Percentiles rank a stretch among this genome's conserved stretches.
phyloP scores from a whole-genome alignment of 345 rosid genomes.

The Camelina neglecta region DNA sequence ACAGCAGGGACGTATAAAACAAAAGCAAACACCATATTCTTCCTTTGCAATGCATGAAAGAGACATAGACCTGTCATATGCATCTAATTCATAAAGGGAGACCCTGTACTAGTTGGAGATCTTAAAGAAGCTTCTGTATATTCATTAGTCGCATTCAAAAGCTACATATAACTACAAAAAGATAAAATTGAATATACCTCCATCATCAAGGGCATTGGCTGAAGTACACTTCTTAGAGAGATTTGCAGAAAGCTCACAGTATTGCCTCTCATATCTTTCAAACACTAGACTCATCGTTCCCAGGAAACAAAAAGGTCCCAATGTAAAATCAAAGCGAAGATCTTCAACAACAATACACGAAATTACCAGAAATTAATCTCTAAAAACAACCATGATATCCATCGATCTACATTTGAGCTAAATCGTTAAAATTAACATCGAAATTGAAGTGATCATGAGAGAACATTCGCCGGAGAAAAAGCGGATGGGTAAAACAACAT shows the following conservation, averaged over 20 bases:
- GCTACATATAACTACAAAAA: neutral
- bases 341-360: too few species aligned
- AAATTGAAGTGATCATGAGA: neutral
- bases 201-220: constrained; percentile 48
- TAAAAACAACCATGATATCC: neutral
- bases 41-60: neutral
- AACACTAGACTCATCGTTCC: constrained; percentile 60
- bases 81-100: neutral
- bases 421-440: neutral
- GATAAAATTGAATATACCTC: constrained; percentile 45
- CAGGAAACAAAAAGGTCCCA: neutral
- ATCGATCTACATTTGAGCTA: too few species aligned
- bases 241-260: constrained; percentile 63
- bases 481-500: neutral
- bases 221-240: constrained; percentile 56
- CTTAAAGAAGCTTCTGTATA: neutral
- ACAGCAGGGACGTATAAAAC: neutral
- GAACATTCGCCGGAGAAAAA: too few species aligned
- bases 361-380: too few species aligned
- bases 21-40: neutral
- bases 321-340: too few species aligned
- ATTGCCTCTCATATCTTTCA: constrained; percentile 56
- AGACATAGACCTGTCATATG: neutral
- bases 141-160: neutral
- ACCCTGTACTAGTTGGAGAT: neutral